These are phyloP conservation scores for Ceratobasidium sp. DNA, from an alignment of 1,284 basidiomycete species.

Conservation along the genomic window DNA sequence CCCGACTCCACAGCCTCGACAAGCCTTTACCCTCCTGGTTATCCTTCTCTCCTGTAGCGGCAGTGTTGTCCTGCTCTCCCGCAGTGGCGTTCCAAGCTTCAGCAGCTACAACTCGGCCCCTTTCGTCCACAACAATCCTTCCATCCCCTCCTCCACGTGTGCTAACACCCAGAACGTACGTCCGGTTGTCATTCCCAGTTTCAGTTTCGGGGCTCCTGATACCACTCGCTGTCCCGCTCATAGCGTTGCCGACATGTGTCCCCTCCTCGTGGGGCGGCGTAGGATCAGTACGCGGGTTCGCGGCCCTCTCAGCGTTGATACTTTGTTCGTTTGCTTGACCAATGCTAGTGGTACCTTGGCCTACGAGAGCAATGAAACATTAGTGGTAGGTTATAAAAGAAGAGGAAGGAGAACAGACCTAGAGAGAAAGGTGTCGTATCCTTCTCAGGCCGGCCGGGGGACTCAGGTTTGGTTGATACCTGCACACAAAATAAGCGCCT, in stretches of 20 bases:
- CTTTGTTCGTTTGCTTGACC: not conserved
- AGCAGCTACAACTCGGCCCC: no score
- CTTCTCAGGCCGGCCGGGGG: not conserved
- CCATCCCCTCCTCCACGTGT: no score
- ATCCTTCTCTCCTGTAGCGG: no score
- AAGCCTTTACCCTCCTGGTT: not conserved
- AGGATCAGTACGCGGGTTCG: constrained; percentile 22
- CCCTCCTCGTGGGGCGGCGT: constrained; percentile 12
- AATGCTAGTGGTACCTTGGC: not conserved
- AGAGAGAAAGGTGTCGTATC: not conserved
- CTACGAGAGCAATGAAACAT: not conserved
- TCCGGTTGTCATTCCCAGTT: no score
- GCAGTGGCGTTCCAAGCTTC: not conserved
- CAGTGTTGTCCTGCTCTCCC: not conserved
- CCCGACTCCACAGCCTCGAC: no score
- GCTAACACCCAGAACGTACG: not conserved
- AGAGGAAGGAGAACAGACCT: not conserved
- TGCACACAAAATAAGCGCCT: not conserved
- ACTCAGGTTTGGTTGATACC: not conserved
- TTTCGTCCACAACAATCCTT: no score
- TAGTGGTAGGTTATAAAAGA: no score
- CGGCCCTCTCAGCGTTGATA: constrained; percentile 24
- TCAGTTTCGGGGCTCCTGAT: no score
- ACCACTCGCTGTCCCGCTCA: no score
- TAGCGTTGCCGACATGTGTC: not conserved